These are phyloP conservation scores for Spathaspora sp. DNA, from an alignment of 805 yeast species.

Conservation along the genomic window DNA sequence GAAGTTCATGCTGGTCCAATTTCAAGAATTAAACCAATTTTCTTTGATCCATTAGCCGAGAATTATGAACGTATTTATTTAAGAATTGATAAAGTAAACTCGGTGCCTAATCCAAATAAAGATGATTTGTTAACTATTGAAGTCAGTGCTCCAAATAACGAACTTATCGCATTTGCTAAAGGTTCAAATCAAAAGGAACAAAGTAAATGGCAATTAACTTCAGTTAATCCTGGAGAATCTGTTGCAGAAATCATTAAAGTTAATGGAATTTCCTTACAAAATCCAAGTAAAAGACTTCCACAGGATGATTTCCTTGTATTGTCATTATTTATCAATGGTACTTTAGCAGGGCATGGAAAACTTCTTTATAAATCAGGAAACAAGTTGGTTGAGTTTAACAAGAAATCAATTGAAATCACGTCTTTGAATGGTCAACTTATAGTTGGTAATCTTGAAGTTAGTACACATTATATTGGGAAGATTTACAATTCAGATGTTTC, in stretches of 20 bases:
- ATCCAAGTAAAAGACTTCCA: conserved; percentile 21
- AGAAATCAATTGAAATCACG: conserved; percentile 43
- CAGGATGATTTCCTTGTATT: conserved; percentile 54
- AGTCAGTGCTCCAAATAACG: conserved; percentile 49
- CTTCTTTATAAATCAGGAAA: conserved; percentile 48
- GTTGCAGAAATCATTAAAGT: conserved; percentile 70
- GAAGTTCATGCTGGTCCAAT: conserved; percentile 39
- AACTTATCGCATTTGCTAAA: conserved; percentile 53
- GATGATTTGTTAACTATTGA: conserved; percentile 51
- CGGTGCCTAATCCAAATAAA: conserved; percentile 21
- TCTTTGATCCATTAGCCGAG: conserved; percentile 60
- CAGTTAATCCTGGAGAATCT: conserved; percentile 67
- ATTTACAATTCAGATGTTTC: conserved; percentile 55
- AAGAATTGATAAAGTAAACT: conserved; percentile 48
- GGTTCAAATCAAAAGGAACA: conserved; percentile 58
- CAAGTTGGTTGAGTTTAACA: conserved; percentile 44
- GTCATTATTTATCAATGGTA: conserved; percentile 61
- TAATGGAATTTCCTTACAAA: conserved; percentile 40
- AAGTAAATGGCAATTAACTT: conserved; percentile 64
- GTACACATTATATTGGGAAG: conserved; percentile 67
- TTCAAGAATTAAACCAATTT: conserved; percentile 60
- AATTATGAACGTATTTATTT: conserved; percentile 60
- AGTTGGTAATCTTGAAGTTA: conserved; percentile 48
- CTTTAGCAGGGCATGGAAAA: conserved; percentile 55
- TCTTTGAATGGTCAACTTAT: conserved; percentile 33